A percentile compares a stretch with the other conserved stretches of the same genome.
These are phyloP conservation scores for Scytalidium lignicola DNA, from an alignment of 2,329 filamentous ascomycete species.

Conservation along the genomic window DNA sequence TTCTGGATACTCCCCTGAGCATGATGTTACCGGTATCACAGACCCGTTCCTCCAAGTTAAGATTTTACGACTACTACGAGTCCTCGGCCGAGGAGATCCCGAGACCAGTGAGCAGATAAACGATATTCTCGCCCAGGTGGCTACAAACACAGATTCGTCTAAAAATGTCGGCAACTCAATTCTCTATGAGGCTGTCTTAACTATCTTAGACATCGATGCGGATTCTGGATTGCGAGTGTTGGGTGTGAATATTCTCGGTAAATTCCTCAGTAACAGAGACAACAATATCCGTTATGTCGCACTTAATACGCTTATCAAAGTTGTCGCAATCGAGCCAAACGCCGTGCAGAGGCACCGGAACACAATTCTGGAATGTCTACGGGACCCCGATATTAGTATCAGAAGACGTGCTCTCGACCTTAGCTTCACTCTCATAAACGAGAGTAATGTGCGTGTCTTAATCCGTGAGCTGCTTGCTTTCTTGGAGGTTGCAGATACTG, in stretches of 20 bases:
- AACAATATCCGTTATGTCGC: slow-evolving; percentile 99
- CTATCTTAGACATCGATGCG: slow-evolving; percentile 96
- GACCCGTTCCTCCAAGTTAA: slow-evolving; percentile 98
- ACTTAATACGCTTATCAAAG: slow-evolving; percentile 94
- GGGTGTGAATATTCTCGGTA: slow-evolving; percentile 96
- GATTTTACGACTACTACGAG: slow-evolving; percentile 78
- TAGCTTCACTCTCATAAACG: slow-evolving; percentile 97
- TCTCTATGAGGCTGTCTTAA: slow-evolving; percentile 92
- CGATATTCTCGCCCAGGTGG: slow-evolving; percentile 94
- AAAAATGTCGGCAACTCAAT: slow-evolving; percentile 99
- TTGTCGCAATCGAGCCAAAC: slow-evolving; percentile 96
- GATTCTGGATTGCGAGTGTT: slow-evolving; percentile 91
- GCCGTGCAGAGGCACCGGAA: slow-evolving; percentile 96
- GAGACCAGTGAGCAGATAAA: slow-evolving; percentile 96
- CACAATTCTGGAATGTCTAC: slow-evolving; percentile 91
- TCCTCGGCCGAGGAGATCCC: slow-evolving; percentile 79
- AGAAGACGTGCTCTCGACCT: slow-evolving; percentile 90
- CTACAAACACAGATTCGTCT: slow-evolving; percentile 94
- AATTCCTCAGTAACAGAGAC: slow-evolving; percentile 96
- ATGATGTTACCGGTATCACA: slow-evolving; percentile 96
- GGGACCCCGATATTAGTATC: slow-evolving; percentile 98
- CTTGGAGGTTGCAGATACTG: slow-evolving; percentile 93
- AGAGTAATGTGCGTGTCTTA: slow-evolving; percentile 88
- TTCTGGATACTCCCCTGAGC: slow-evolving; percentile 94
- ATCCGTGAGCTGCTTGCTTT: slow-evolving; percentile 92